Evolutionary conservation across 768 basidiomycete species (phyloP).

Genomic region (Rhodotorula kratochvilovae): DNA sequence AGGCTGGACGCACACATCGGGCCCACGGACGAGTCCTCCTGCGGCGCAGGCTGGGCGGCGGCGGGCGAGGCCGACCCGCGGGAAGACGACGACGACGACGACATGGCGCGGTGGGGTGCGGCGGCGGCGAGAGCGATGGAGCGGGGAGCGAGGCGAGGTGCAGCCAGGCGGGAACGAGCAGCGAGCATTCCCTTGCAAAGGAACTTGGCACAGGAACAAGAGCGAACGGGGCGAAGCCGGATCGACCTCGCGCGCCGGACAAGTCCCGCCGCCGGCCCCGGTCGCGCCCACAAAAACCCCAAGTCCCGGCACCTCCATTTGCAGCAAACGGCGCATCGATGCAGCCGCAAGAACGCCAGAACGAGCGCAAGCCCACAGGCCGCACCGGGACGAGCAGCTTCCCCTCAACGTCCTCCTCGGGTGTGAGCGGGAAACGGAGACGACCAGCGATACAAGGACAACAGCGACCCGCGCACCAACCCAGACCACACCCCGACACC

Average conservation of each 20-base stretch:
- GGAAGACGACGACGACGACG: not conserved
- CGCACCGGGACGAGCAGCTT: too few species aligned
- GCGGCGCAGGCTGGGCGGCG: not conserved
- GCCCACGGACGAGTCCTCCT: constrained; percentile 8
- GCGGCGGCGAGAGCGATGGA: not conserved
- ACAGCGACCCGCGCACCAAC: not conserved
- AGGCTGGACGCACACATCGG: constrained; percentile 28
- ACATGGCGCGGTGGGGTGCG: not conserved
- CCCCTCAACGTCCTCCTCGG: too few species aligned
- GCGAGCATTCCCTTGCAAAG: not conserved
- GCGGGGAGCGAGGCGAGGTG: not conserved
- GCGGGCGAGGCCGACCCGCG: not conserved
- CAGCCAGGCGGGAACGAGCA: not conserved
- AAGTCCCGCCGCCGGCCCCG: too few species aligned
- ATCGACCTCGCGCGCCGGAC: too few species aligned
- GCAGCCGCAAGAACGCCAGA: too few species aligned
- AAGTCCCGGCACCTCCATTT: too few species aligned
- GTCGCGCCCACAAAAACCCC: too few species aligned
- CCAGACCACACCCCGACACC: not conserved
- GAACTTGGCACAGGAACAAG: not conserved
- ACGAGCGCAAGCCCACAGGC: too few species aligned
- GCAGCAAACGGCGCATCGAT: too few species aligned
- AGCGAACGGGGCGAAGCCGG: not conserved
- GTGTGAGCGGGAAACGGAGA: too few species aligned
- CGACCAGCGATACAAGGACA: not conserved